Evolutionary conservation across 1,284 basidiomycete species (phyloP), one percentile per base, ranked within the genome.

Genomic region (Sanghuangporus sanghuang): DNA sequence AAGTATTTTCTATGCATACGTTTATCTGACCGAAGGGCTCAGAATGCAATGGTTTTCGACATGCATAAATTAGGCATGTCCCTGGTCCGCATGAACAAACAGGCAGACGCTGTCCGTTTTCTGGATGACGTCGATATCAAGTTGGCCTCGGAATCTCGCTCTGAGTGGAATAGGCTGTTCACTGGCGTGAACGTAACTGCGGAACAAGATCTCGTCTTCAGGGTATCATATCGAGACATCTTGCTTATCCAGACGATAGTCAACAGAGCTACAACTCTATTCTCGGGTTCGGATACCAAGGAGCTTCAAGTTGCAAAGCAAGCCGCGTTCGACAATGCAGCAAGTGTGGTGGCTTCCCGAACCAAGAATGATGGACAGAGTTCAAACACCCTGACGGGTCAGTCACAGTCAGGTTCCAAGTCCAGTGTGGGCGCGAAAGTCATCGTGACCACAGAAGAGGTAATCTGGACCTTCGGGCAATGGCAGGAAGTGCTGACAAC

Each of bases 151-250:
- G 96, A 98, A 74, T 93, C 82, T 66, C 86, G 92, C 3, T 81
- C 85, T n/a, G 84, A 87, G 14, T 82, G 84, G 1, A 82, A 81
- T 2, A 88, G 92, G 61, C 87, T 92, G 68, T 88, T 89, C 77
- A 91, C 92, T 6, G 94, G 83, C 70, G 90, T 98, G 65, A 95
- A 98, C 72, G 74, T 96, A 27, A 81, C 85, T n/a, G 79, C 88
- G 12, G 90, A 90, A 2, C 78, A 83, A 68, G 88, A 96, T 1
- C 84, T 98, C 69, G 84, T 96, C 59, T 89, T 99, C 75, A 86
- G 97, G 32, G 93, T 95, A 11, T 98, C 96, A 0, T 92, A 95
- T 71, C 85, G 93, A 40, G 96, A 99, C 73, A 93, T 99, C 70
- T 85, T 87, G 70, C 84, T 99, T 68, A 97, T 99, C 68, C 87